Base-by-base conservation (phyloP, 2,329 filamentous ascomycete genomes). In the Cryoendolithus antarcticus region DNA sequence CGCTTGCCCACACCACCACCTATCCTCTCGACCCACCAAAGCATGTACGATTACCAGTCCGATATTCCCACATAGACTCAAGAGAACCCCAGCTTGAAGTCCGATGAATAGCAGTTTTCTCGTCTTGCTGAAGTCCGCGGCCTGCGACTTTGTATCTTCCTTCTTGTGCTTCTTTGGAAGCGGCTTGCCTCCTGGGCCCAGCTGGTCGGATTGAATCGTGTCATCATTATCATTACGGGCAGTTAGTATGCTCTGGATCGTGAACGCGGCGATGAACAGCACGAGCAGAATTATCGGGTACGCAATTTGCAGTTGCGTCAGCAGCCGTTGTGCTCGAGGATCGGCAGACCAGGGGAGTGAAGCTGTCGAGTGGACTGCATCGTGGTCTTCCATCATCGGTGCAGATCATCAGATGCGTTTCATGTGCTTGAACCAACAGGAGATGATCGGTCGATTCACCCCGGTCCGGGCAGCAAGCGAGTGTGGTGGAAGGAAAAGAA, bases 171-270 rank as follows among this genome's bases (percentile, higher is more conserved):
- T 75, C 56, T 77, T 82, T 43, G 86, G 86, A 38, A 95, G 67
- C 28, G 86, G 86, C 59, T 93, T 88, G 49, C 88, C 89, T 40
- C 85, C 88, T 1, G 88, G 86, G n/a, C 88, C 88, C 38, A 71
- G 77, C 48, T 74, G 71, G 43, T 63, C 58, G 56, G 51, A 46
- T 38, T 45, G 43, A 6, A 44, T 42, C 7, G 42, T 41, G 51
- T 66, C 58, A 34, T 64, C 59, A 49, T 64, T 64, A 36, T 51
- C 48, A 54, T 59, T 69, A 49, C 62, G 61, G 30, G 72, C 67
- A 12, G 68, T 64, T 44, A 70, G 54, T 46, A 82, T 70, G 51
- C 76, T 78, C 56, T 72, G 73, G 48, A 65, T 55, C 40, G 78
- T 69, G 54, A 82, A 81, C 46, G 71, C 69, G 44, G 66, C 58